Evolutionary conservation across 441 rosid genomes (phyloP).

Genomic region (Croton setiger): DNA sequence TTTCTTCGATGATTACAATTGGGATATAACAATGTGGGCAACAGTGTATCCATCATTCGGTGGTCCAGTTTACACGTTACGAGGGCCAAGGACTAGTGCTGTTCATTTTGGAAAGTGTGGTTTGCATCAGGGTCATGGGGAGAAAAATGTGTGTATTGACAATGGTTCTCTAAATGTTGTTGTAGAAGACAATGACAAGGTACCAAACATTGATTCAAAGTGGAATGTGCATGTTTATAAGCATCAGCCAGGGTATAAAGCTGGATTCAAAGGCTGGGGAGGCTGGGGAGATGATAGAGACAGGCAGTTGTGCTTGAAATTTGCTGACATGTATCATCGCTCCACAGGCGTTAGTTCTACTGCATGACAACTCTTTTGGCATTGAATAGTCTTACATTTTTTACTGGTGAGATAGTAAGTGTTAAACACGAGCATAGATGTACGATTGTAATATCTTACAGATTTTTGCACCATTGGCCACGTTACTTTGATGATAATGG

Average conservation of each 20-base stretch:
- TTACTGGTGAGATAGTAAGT: constrained; percentile 21
- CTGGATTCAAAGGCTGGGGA: constrained; percentile 98
- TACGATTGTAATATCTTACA: constrained; percentile 10
- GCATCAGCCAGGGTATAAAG: constrained; percentile 88
- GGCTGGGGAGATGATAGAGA: constrained; percentile 98
- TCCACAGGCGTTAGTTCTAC: constrained; percentile 20
- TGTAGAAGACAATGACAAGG: constrained; percentile 58
- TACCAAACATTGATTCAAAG: constrained; percentile 45
- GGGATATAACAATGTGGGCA: constrained; percentile 99
- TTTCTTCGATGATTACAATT: constrained; percentile 88
- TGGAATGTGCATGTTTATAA: constrained; percentile 56
- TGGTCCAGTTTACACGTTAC: constrained; percentile 67
- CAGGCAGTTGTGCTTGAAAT: constrained; percentile 61
- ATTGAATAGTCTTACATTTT: too few species aligned
- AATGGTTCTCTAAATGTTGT: constrained; percentile 59
- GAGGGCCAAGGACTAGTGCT: constrained; percentile 89
- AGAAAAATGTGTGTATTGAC: constrained; percentile 62
- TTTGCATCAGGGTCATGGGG: constrained; percentile 86
- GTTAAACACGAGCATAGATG: constrained; percentile 7
- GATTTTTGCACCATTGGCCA: background rate
- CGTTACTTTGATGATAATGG: constrained; percentile 1
- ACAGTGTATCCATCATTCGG: constrained; percentile 93
- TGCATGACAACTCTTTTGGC: constrained; percentile 22
- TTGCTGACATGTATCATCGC: constrained; percentile 69
- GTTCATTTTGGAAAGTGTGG: constrained; percentile 98